Percentiles rank a stretch among this genome's conserved stretches.
Evolutionary conservation across 73 alveolate genomes (phyloP).

Genomic region (Paramecium caudatum): DNA sequence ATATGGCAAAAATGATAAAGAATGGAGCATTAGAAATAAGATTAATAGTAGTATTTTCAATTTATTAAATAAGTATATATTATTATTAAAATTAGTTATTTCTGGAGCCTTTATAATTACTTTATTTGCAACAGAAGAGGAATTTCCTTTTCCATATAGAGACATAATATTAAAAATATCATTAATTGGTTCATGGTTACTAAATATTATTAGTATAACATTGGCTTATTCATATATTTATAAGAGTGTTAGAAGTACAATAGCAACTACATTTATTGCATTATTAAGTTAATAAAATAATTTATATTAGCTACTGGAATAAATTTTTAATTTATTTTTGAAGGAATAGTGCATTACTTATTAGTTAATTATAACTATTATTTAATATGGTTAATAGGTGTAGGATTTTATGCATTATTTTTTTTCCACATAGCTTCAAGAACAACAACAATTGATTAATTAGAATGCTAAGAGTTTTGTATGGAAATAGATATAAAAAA

Average conservation of each 20-base stretch:
- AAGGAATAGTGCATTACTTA: slow-evolving; percentile 13
- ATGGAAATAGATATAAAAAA: slow-evolving; percentile 52
- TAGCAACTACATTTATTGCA: neutral
- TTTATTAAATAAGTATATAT: slow-evolving; percentile 15
- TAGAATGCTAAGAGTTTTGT: neutral
- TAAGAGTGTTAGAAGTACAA: neutral
- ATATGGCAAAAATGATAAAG: slow-evolving; percentile 18
- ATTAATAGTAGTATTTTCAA: neutral
- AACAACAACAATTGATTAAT: slow-evolving; percentile 29
- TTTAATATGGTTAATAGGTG: slow-evolving; percentile 43
- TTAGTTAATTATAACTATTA: slow-evolving; percentile 29
- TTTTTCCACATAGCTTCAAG: neutral
- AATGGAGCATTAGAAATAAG: neutral
- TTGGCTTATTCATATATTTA: slow-evolving; percentile 57
- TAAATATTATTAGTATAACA: neutral
- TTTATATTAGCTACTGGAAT: slow-evolving; percentile 8
- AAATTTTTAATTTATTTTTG: neutral
- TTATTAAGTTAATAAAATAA: neutral
- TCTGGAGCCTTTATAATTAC: slow-evolving; percentile 20
- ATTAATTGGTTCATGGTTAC: slow-evolving; percentile 16
- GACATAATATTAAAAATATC: neutral
- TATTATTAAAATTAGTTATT: neutral
- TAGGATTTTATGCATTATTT: slow-evolving; percentile 1
- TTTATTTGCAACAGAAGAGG: neutral
- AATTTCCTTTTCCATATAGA: slow-evolving; percentile 56